Base-by-base conservation (phyloP, 345 rosid genomes). In the Jatropha curcas region DNA sequence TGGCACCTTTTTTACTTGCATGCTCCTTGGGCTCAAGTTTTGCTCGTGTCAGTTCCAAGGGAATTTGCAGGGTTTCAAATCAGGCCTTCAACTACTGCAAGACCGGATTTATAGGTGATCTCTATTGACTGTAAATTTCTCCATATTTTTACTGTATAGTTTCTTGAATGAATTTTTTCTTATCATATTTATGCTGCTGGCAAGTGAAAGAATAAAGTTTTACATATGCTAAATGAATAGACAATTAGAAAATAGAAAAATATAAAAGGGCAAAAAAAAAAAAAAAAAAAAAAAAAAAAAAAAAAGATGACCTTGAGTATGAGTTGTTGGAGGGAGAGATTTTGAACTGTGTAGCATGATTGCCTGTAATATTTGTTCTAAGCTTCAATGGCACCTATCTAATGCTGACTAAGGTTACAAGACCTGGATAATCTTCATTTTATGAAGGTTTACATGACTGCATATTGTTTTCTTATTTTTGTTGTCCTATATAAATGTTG, bases 21-120 rank as follows among this genome's bases (percentile, higher is more conserved):
- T 96, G 99, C 96, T 91, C 82, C 93, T 96, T 75, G 99, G 99
- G 72, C 86, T 96, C 71, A 96, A 93, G 89, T 93, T 88, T 79
- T 92, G 99, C 82, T 82, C 94, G 10, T 88, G 96, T 85, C 89
- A 91, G 79, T 82, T 84, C 68, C 93, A 90, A 80, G 91, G 96
- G 60, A 91, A 93, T 81, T 80, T 96, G 86, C 93, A 83, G 86
- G 92, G 83, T 82, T 93, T 91, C 46, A 91, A 88, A 87, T 71
- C 86, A 59, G 99, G 94, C 72, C 97, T 92, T 84, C 97, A 91
- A 77, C 85, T 96, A 46, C 83, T 95, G 76, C 96, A 93, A 83
- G 98, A 95, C 81, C 90, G 97, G 43, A 89, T 95, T 72, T 95
- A 88, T 80, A 84, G 99, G 99, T 95, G 73, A 66, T 3, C 43